Conservation (phyloP, 441 rosid species). For the Erodium texanum region DNA sequence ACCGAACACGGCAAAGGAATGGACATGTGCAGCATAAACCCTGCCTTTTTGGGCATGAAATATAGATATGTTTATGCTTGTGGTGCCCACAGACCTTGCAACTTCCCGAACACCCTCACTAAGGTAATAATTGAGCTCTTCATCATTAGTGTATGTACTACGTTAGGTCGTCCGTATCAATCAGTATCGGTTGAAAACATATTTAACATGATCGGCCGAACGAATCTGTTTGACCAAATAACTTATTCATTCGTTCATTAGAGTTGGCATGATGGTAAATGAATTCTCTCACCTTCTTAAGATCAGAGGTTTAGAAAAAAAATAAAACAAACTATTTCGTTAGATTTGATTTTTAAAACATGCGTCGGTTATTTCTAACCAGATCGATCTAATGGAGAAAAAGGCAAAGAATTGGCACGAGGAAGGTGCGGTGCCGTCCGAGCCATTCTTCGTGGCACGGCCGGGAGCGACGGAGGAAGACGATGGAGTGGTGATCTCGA, state of each 20-base stretch:
- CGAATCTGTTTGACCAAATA: no score
- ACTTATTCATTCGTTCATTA: no score
- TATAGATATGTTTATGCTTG: slow-evolving; percentile 87
- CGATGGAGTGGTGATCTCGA: slow-evolving; percentile 83
- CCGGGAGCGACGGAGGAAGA: slow-evolving; percentile 83
- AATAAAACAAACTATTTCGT: no score
- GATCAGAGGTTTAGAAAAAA: no score
- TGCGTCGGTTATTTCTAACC: neutral
- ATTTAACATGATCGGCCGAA: no score
- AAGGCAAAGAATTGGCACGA: slow-evolving; percentile 78
- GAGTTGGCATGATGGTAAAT: no score
- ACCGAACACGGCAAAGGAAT: slow-evolving; percentile 10
- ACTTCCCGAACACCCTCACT: slow-evolving; percentile 89
- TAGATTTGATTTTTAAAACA: no score
- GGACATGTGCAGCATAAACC: slow-evolving; percentile 64
- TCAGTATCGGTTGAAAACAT: no score
- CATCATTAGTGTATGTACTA: no score
- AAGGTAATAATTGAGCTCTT: slow-evolving; percentile 35
- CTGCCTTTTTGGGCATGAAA: slow-evolving; percentile 50
- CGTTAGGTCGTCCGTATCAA: no score
- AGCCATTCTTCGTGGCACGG: slow-evolving; percentile 81
- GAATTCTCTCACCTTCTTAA: no score
- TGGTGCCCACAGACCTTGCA: slow-evolving; percentile 90
- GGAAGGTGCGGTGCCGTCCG: slow-evolving; percentile 79
- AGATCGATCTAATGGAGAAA: slow-evolving; percentile 72